These are phyloP conservation scores for Candida broadrunensis DNA, from an alignment of 805 yeast species.

Conservation along the genomic window DNA sequence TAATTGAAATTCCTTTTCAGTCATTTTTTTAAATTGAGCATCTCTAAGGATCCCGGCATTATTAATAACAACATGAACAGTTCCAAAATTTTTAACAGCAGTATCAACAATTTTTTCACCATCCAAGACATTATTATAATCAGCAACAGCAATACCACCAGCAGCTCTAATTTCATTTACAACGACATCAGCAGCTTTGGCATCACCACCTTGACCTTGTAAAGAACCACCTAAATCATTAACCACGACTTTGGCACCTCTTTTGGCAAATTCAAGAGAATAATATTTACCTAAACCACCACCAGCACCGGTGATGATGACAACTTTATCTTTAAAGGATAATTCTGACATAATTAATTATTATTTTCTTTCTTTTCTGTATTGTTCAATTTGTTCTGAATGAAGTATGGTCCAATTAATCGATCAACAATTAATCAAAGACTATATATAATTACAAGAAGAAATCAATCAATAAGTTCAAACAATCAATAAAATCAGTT, in stretches of 20 bases:
- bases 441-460: too few relatives aligned
- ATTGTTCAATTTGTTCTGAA: too few relatives aligned
- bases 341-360: slow-evolving; percentile 23
- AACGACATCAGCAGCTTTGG: slow-evolving; percentile 81
- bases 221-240: slow-evolving; percentile 90
- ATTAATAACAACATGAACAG: slow-evolving; percentile 84
- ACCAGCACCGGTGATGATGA: slow-evolving; percentile 94
- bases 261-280: slow-evolving; percentile 79
- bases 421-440: too few relatives aligned
- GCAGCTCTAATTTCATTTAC: slow-evolving; percentile 74
- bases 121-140: slow-evolving; percentile 84
- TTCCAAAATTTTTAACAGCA: slow-evolving; percentile 82
- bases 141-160: slow-evolving; percentile 91
- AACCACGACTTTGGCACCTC: slow-evolving; percentile 95
- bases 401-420: too few relatives aligned
- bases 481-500: too few relatives aligned
- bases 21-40: slow-evolving; percentile 81
- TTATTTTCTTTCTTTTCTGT: too few relatives aligned
- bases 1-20: slow-evolving; percentile 70
- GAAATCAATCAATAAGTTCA: too few relatives aligned
- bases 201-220: slow-evolving; percentile 66
- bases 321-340: slow-evolving; percentile 78
- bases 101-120: slow-evolving; percentile 84
- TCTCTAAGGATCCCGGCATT: slow-evolving; percentile 96
- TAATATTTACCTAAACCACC: slow-evolving; percentile 93